A percentile compares a stretch with the other conserved stretches of the same genome.
These are phyloP conservation scores for Naganishia cerealis DNA, from an alignment of 1,284 basidiomycete genomes.

Conservation along the genomic window DNA sequence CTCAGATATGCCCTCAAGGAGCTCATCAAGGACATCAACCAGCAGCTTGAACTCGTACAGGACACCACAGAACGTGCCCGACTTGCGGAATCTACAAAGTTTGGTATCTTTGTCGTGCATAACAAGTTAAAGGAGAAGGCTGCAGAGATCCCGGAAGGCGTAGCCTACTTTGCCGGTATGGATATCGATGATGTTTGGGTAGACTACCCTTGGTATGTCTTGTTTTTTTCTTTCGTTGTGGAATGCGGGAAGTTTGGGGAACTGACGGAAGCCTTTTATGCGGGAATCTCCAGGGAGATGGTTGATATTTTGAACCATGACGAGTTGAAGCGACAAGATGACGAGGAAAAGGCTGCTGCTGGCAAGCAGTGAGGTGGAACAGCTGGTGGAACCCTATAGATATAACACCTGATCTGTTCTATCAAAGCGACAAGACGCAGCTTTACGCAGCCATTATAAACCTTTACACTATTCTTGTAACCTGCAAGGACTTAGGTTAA, in stretches of 20 bases:
- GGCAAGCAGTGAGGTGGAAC: slow-evolving; percentile 10
- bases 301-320: slow-evolving; percentile 35
- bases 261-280: not conserved
- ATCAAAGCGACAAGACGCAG: not conserved
- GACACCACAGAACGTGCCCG: slow-evolving; percentile 67
- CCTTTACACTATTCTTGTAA: too few species aligned
- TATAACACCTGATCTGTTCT: not conserved
- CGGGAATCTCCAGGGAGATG: slow-evolving; percentile 33
- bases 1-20: slow-evolving; percentile 80
- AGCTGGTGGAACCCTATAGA: not conserved
- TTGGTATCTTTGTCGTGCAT: slow-evolving; percentile 90
- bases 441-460: not conserved
- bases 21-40: slow-evolving; percentile 79
- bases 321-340: slow-evolving; percentile 35
- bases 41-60: slow-evolving; percentile 64
- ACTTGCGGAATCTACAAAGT: slow-evolving; percentile 66
- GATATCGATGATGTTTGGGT: slow-evolving; percentile 55
- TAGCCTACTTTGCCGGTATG: slow-evolving; percentile 53
- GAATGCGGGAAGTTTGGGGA: not conserved
- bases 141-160: slow-evolving; percentile 63
- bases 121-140: slow-evolving; percentile 71
- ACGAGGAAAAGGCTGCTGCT: slow-evolving; percentile 18
- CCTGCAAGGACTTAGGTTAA: not conserved
- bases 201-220: slow-evolving; percentile 51
- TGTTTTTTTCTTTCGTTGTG: not conserved